A percentile compares a stretch with the other conserved stretches of the same genome.
Evolutionary conservation across 75 land plant species (phyloP).

Genomic region (Selaginella tamariscina): DNA sequence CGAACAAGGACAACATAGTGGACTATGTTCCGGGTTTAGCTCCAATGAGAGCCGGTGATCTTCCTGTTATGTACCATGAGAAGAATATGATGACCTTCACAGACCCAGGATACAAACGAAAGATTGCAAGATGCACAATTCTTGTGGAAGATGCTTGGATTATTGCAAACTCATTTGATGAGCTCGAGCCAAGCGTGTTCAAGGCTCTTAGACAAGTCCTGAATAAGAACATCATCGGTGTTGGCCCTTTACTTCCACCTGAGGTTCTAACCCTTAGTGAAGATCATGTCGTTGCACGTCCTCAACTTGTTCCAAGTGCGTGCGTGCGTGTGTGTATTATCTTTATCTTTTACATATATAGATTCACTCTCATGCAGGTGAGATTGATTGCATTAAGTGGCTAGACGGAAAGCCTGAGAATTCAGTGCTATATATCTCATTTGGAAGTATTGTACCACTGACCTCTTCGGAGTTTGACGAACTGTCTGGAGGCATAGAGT

Average conservation of each 20-base stretch:
- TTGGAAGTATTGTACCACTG: not conserved
- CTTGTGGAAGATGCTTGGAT: not conserved
- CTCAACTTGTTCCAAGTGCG: not conserved
- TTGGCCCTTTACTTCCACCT: not conserved
- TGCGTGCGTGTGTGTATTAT: too few species aligned
- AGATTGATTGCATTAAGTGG: not conserved
- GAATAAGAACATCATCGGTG: not conserved
- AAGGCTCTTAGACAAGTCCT: not conserved
- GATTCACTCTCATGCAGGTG: constrained; percentile 9
- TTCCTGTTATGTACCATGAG: constrained; percentile 4
- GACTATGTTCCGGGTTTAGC: constrained; percentile 5
- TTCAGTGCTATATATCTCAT: constrained; percentile 5
- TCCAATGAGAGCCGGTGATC: not conserved
- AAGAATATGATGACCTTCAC: constrained; percentile 1
- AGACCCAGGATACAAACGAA: constrained; percentile 7
- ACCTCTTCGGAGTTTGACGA: not conserved
- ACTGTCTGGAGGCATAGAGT: constrained; percentile 3
- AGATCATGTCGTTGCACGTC: not conserved
- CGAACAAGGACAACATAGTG: not conserved
- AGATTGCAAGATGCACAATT: constrained; percentile 7
- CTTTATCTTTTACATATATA: too few species aligned
- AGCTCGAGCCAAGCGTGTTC: not conserved
- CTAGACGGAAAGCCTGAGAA: not conserved
- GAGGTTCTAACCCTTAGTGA: not conserved
- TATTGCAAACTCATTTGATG: constrained; percentile 6